A percentile compares a stretch with the other conserved stretches of the same genome.
phyloP scores from a whole-genome alignment of 345 rosid species.

The Hibiscus trionum region DNA sequence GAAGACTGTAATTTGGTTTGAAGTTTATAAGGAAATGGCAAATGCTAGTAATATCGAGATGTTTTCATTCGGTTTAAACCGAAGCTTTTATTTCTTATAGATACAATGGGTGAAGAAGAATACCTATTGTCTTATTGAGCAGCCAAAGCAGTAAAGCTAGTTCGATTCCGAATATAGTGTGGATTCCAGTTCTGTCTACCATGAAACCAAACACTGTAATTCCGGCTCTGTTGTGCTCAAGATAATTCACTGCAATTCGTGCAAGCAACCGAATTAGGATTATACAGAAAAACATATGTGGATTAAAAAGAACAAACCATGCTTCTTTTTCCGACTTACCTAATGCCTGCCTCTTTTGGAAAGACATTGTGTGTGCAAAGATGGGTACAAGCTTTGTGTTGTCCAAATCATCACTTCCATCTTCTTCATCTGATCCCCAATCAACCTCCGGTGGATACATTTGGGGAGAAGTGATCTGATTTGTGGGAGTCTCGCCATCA shows the following conservation, averaged over 20 bases:
- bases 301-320: not conserved
- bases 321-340: constrained; percentile 31
- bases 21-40: not conserved
- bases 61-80: not conserved
- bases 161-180: constrained; percentile 70
- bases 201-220: constrained; percentile 80
- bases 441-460: constrained; percentile 26
- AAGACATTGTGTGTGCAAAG: constrained; percentile 63
- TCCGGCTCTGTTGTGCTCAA: constrained; percentile 80
- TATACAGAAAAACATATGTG: not conserved
- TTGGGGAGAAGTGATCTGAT: constrained; percentile 22
- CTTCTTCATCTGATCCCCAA: constrained; percentile 59
- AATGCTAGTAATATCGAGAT: not conserved
- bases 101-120: not conserved
- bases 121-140: constrained; percentile 50
- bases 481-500: constrained; percentile 60
- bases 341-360: constrained; percentile 81
- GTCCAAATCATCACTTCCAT: constrained; percentile 58
- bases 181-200: constrained; percentile 79
- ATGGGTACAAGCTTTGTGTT: constrained; percentile 49
- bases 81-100: not conserved
- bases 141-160: constrained; percentile 82
- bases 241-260: constrained; percentile 57
- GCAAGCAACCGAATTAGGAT: not conserved
- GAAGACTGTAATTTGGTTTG: not conserved